Evolutionary conservation across 306 rosid genomes (phyloP), one percentile per base, ranked within the genome.

Genomic region (Bauhinia variegata): DNA sequence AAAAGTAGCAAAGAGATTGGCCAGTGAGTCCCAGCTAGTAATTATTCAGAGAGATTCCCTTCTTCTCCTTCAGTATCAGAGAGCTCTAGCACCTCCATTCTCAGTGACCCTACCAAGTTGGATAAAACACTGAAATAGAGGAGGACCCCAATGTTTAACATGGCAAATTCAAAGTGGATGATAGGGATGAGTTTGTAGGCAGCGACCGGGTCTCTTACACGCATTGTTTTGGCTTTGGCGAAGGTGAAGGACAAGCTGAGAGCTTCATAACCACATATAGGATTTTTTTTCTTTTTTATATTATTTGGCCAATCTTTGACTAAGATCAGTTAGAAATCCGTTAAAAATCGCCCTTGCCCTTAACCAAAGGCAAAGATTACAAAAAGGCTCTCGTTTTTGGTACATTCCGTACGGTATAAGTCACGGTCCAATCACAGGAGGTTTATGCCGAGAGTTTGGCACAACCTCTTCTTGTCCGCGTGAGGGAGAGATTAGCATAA

Each of bases 191-290:
- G 4, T 41, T 41, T 70, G 76, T 70, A 73, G 78, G 74, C 68
- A 74, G 78, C 69, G 80, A 81, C 87, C 77, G 71, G 23, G 85
- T 80, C 84, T 70, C 74, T 60, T 59, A 60, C 43, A 58, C 49
- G 75, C 56, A 75, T 60, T 33, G 19, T 23, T 41, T 71, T 60
- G 64, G 72, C 64, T 59, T 46, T 31, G 60, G 69, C 77, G 70
- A 71, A 15, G 74, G 18, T 34, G 44, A 51, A 48, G 75, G 59
- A 9, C 37, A 13, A 17, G 31, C 46, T 58, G 57, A 61, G 28
- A 57, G 61, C 61, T 75, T 72, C 49, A 31, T 49, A 51, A 77
- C 92, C 89, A 78, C 85, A 76, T 43, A 43, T 78, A 77, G 18
- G 34, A 43, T 44, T 19, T 19, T 11, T 4, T 13, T 1, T 52